Evolutionary conservation across 257 asterid genomes (phyloP).

Genomic region (Solanum clarkiae): DNA sequence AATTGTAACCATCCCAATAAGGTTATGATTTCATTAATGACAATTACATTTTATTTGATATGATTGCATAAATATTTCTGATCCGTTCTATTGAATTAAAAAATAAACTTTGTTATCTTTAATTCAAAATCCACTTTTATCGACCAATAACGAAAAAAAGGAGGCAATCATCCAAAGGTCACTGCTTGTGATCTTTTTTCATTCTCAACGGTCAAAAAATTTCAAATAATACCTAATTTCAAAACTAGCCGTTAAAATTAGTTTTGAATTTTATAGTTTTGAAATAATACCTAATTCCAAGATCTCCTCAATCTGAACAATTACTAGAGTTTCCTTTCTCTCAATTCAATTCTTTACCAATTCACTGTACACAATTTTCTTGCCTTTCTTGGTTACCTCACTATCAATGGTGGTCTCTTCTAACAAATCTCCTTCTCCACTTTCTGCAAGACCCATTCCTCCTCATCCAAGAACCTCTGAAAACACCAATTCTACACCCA

Average conservation of each 20-base stretch:
- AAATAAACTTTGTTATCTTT: background rate
- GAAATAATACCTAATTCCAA: constrained; percentile 9
- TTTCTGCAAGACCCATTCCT: constrained; percentile 28
- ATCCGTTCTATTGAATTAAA: too few species aligned
- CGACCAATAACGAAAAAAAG: background rate
- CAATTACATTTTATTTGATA: background rate
- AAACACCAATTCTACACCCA: constrained; percentile 13
- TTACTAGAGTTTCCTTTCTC: constrained; percentile 16
- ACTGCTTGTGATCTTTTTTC: background rate
- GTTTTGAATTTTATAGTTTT: too few species aligned
- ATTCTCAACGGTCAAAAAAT: constrained; percentile 43
- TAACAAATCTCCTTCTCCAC: constrained; percentile 63
- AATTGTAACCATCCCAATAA: too few species aligned
- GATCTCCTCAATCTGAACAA: constrained; percentile 1
- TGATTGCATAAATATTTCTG: background rate
- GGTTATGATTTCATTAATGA: too few species aligned
- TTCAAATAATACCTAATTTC: constrained; percentile 10
- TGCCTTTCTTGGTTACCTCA: background rate
- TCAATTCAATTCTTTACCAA: background rate
- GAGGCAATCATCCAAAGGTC: background rate
- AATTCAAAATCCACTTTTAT: background rate
- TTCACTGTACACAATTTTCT: background rate
- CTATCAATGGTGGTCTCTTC: constrained; percentile 46
- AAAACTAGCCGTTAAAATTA: constrained; percentile 90
- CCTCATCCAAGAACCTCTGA: constrained; percentile 35